Evolutionary conservation across 257 asterid genomes (phyloP), one percentile per base, ranked within the genome.

Genomic region (Prunella vulgaris): DNA sequence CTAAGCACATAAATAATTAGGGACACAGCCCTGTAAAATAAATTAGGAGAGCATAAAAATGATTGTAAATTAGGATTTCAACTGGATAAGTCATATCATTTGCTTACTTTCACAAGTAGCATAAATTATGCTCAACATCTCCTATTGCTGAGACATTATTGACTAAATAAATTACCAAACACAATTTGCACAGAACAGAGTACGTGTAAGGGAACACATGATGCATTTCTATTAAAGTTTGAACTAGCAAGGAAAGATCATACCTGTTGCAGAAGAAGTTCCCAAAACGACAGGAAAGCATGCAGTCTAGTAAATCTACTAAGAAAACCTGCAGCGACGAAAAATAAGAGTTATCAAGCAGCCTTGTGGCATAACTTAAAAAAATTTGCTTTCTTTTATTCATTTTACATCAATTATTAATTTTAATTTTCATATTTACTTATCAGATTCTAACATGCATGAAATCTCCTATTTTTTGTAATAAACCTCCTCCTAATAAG

Each of bases 211-310:
- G 49, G 42, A 66, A n/a, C 18, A 66, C 30, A 71, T 15, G 24
- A 49, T 7, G 51, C 59, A 61, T 54, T 48, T 40, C 32, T 17
- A 30, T 54, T 49, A 33, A 14, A 48, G 74, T 51, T 22, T 68
- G 38, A 30, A 46, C 66, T 44, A 67, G 66, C 69, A 73, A 61
- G 30, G 68, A 62, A 78, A 44, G 63, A 33, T 24, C 33, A 33
- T 84, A 93, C 99, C 99, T 90, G 79, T 93, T 93, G 88, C 97
- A 91, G 77, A 93, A 85, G 83, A 93, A 90, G 81, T 93, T 93
- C 13, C 99, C 97, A 53, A 93, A 93, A 60, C 97, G 97, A 66
- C 95, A 85, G 46, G 99, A 93, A 72, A 88, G 87, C 80, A 91
- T 80, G 69, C 85, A 80, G 66, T 93, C 99, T 69, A 93, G 64